Evolutionary conservation across 352 stramenopile species (phyloP), one percentile per base, ranked within the genome.

Genomic region (Pythium pectinolyticum): DNA sequence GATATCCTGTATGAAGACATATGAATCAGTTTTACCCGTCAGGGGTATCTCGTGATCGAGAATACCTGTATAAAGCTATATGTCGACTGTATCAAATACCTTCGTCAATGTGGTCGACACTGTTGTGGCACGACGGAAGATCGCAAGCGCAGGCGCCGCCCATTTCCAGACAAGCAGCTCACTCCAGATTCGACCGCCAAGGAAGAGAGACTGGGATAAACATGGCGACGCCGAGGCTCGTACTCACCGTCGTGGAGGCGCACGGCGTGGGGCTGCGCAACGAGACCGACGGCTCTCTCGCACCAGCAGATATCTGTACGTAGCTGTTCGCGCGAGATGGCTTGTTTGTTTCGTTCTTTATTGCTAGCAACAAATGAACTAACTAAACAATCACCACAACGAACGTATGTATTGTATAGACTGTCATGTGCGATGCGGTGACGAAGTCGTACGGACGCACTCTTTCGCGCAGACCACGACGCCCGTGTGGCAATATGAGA

Each of bases 401-500:
- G n/a, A 17, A 41, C 17, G n/a, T n/a, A 15, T 25, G n/a, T 11
- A 4, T 43, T 40, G 31, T 43, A 7, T 58, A 92, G 80, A 86
- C 59, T 88, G 80, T 39, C 74, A 84, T 50, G 72, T 82, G 12
- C 68, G 76, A 27, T 89, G 82, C 34, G 82, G 82, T 5, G 67
- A 74, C 17, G 72, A 78, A 24, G 69, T 81, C 37, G 37, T 81
- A 41, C 72, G 79, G 30, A 89, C 78, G 5, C 77, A 77, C 14
- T 68, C 73, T 0, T 63, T 77, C 54, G 41, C 55, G 49, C 71
- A 80, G 61, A 87, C 82, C 22, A 76, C 63, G 50, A 61, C 59
- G 51, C 82, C 82, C 0, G 49, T 70, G 45, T 92, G 80, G 82
- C 57, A 72, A 20, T 69, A 88, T 41, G 72, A 78, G 40, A 75